phyloP scores from a whole-genome alignment of 2,329 filamentous ascomycete genomes.

The Hymenoscyphus scutula region DNA sequence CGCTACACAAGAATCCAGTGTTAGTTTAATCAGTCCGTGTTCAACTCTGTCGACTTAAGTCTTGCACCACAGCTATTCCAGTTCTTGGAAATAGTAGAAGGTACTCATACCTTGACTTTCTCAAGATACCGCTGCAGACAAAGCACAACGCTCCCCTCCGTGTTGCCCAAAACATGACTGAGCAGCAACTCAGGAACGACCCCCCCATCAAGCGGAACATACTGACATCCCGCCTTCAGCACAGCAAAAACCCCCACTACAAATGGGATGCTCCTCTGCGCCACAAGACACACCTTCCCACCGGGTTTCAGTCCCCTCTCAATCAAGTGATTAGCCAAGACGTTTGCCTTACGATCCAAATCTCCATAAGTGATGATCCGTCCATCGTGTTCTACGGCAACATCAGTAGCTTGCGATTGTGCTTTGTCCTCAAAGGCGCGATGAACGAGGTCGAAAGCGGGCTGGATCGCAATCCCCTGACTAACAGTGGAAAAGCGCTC shows the following conservation, averaged over 20 bases:
- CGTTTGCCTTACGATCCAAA: conserved; percentile 43
- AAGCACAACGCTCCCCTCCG: conserved; percentile 44
- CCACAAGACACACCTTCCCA: conserved; percentile 52
- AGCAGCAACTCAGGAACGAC: conserved; percentile 50
- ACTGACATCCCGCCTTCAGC: conserved; percentile 56
- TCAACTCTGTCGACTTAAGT: too few species aligned
- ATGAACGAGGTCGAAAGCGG: conserved; percentile 38
- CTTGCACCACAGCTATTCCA: too few species aligned
- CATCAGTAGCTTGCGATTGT: conserved; percentile 38
- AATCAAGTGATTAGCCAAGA: conserved; percentile 43
- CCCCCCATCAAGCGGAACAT: conserved; percentile 57
- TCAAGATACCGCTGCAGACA: conserved; percentile 42
- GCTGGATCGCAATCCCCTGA: conserved; percentile 28
- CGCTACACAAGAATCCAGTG: conserved; percentile 4
- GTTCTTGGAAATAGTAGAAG: too few species aligned
- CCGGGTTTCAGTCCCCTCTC: conserved; percentile 41
- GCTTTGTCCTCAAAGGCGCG: conserved; percentile 37
- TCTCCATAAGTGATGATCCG: conserved; percentile 45
- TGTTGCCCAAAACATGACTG: conserved; percentile 48
- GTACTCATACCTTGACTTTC: conserved; percentile 22
- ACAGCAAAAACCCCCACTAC: conserved; percentile 55
- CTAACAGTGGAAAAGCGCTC: conserved; percentile 30
- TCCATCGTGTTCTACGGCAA: conserved; percentile 41
- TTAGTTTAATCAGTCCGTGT: too few species aligned
- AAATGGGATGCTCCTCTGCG: conserved; percentile 55